phyloP scores from a whole-genome alignment of 2,329 filamentous ascomycete species.

The Hymenoscyphus occultus region DNA sequence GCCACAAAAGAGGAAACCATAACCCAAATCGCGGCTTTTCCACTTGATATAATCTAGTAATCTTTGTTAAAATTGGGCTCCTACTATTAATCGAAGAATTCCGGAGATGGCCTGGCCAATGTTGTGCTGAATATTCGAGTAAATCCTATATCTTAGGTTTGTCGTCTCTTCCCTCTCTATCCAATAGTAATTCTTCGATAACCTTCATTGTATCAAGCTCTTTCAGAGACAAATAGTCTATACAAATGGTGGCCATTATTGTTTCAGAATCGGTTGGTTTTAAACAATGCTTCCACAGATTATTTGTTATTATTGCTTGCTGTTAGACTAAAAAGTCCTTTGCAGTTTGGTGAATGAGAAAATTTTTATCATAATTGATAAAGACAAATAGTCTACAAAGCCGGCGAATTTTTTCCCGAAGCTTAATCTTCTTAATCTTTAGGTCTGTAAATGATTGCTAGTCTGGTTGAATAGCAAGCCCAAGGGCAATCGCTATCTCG shows the following conservation, averaged over 20 bases:
- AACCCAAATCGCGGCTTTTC: too few species aligned
- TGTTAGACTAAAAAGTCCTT: constrained; percentile 37
- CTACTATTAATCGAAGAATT: too few species aligned
- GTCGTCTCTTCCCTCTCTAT: not conserved
- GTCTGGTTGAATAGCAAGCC: constrained; percentile 1
- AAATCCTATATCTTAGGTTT: not conserved
- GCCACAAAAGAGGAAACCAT: too few species aligned
- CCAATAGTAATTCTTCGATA: not conserved
- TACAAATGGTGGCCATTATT: not conserved
- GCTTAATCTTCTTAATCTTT: constrained; percentile 20
- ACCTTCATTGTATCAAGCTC: not conserved
- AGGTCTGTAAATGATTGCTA: not conserved
- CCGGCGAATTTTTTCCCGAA: not conserved
- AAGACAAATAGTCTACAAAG: not conserved
- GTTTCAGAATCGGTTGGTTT: not conserved
- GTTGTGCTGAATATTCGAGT: not conserved
- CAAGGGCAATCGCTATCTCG: constrained; percentile 37
- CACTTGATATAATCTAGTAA: too few species aligned
- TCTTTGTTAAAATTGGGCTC: too few species aligned
- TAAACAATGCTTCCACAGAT: not conserved
- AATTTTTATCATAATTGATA: constrained; percentile 27
- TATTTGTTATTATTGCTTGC: too few species aligned
- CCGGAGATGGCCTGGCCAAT: not conserved
- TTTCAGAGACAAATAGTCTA: not conserved
- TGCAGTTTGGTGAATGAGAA: constrained; percentile 42